phyloP scores from a whole-genome alignment of 306 rosid species.

The Cucumis sativus region DNA sequence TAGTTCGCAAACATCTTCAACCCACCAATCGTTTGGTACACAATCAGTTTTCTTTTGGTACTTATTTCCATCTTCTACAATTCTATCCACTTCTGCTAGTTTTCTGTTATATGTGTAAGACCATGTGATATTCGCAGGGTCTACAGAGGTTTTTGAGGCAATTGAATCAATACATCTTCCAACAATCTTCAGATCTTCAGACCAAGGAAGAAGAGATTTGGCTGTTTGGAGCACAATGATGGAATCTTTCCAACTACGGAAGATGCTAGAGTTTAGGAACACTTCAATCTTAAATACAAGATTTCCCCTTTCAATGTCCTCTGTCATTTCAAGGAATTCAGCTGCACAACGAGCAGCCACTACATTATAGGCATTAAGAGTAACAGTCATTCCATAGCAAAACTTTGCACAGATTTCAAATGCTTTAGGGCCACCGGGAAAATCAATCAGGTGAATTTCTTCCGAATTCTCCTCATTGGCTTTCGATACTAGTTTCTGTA shows the following conservation, averaged over 20 bases:
- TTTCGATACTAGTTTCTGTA: conserved; percentile 48
- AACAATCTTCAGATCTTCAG: conserved; percentile 74
- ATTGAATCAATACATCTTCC: conserved; percentile 96
- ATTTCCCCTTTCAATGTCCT: conserved; percentile 75
- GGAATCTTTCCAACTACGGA: conserved; percentile 95
- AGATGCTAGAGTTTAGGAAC: conserved; percentile 82
- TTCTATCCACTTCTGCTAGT: conserved; percentile 43
- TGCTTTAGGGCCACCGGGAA: conserved; percentile 91
- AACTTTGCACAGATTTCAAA: conserved; percentile 91
- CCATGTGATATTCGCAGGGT: conserved; percentile 72
- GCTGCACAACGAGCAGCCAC: conserved; percentile 97
- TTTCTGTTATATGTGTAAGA: conserved; percentile 82
- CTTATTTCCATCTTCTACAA: conserved; percentile 39
- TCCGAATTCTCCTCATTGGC: conserved; percentile 55
- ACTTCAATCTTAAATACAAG: conserved; percentile 83
- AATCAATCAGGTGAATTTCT: conserved; percentile 51
- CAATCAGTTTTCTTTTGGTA: conserved; percentile 36
- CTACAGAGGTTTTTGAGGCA: conserved; percentile 86
- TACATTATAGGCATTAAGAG: conserved; percentile 87
- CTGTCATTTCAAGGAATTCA: conserved; percentile 88
- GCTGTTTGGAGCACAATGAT: conserved; percentile 87
- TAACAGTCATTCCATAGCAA: conserved; percentile 95
- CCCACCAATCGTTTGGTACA: conserved; percentile 97
- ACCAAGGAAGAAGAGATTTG: conserved; percentile 82
- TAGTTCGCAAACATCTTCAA: conserved; percentile 92